Conservation (phyloP, 257 asterid species). For the Gardenia jasminoides region DNA sequence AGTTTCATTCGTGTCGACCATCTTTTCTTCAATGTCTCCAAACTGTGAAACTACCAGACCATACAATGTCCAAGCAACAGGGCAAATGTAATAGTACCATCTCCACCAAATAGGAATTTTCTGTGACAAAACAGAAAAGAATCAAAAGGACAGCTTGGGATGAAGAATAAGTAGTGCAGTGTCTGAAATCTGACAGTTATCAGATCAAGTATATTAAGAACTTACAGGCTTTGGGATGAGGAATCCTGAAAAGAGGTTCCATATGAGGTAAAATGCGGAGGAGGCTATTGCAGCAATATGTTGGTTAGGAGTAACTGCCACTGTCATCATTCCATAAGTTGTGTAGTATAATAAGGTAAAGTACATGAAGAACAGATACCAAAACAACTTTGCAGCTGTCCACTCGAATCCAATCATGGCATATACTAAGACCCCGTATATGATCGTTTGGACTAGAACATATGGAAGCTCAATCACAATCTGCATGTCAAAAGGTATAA, state of each 20-base stretch:
- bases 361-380: conserved; percentile 74
- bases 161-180: background rate
- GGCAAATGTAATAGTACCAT: conserved; percentile 20
- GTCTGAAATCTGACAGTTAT: background rate
- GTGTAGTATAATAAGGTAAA: conserved; percentile 52
- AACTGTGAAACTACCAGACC: conserved; percentile 21
- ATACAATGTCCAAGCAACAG: conserved; percentile 19
- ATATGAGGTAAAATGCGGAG: conserved; percentile 9
- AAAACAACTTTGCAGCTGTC: conserved; percentile 59
- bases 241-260: conserved; percentile 20
- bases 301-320: conserved; percentile 19
- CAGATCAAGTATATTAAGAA: too few species aligned
- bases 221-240: conserved; percentile 9
- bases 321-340: conserved; percentile 19
- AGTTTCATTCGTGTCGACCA: conserved; percentile 35
- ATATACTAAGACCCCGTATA: conserved; percentile 58
- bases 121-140: background rate
- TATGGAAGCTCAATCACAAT: conserved; percentile 62
- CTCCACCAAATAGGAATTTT: conserved; percentile 26
- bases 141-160: too few species aligned
- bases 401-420: conserved; percentile 79
- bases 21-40: conserved; percentile 13
- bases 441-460: conserved; percentile 49
- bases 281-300: conserved; percentile 11
- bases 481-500: conserved; percentile 27